Evolutionary conservation across 805 yeast species (phyloP).

Genomic region (Saturnispora gosingensis): DNA sequence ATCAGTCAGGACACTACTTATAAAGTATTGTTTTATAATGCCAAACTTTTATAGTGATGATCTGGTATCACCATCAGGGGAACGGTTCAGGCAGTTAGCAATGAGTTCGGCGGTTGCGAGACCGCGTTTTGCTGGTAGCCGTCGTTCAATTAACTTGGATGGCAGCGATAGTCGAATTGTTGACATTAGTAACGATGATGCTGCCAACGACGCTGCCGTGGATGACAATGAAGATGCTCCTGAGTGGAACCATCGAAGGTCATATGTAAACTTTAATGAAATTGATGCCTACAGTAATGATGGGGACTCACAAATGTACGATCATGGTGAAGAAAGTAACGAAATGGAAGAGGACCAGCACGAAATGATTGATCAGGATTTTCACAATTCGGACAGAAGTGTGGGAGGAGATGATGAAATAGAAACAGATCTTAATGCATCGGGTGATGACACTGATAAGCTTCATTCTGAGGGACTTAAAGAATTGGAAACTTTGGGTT

Average conservation of each 20-base stretch:
- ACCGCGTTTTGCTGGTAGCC: neutral
- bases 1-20: neutral
- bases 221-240: neutral
- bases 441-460: conserved; percentile 5
- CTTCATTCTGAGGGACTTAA: conserved; percentile 34
- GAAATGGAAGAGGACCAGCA: neutral
- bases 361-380: neutral
- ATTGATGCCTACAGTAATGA: neutral
- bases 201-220: neutral
- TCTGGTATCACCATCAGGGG: neutral
- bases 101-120: neutral
- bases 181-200: neutral
- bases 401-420: neutral
- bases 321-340: neutral
- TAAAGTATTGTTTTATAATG: neutral
- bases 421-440: neutral
- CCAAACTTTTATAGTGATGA: conserved; percentile 3
- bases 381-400: neutral
- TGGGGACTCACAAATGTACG: neutral
- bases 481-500: conserved; percentile 46
- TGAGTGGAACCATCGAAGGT: neutral
- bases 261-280: neutral
- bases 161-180: neutral
- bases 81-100: neutral
- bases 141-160: neutral